Base-by-base conservation (phyloP, 345 rosid genomes). In the Melaleuca alternifolia region DNA sequence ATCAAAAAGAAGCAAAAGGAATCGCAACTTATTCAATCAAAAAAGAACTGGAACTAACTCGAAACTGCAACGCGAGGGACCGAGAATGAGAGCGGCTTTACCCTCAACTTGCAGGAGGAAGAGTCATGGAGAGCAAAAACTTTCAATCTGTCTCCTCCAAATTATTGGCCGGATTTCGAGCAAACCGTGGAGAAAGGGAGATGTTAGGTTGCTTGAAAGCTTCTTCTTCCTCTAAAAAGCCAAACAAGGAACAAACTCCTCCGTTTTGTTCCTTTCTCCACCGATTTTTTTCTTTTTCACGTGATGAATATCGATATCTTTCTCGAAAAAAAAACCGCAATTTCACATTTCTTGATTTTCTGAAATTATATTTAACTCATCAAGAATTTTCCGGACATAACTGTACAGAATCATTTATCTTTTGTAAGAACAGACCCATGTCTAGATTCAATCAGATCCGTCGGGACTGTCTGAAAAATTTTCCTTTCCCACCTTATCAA, bases 181-280 rank as follows among this genome's bases (percentile, higher is more conserved):
- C 83, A 52, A 5, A n/a, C 2, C 24, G 26, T 8, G 52, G 57
- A 51, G 83, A 20, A 56, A 41, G 89, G 85, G 11, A 62, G 65
- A 57, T 52, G 53, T 51, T 51, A 59, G 48, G 87, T 90, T 86
- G 92, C 93, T 93, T 91, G 76, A 51, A 90, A 83, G 92, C 28
- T 75, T 90, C 88, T 88, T 50, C 91, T 87, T 87, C 90, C 79
- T 83, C 44, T 44, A 81, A 12, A 86, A 41, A 82, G 90, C 91
- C 92, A 57, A 81, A 48, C 84, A 88, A 77, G 48, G 3, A 37
- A 37, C 46, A 18, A 71, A 24, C 10, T 2, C 21, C 20, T 48
- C 41, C 3, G 5, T 37, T 41, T 84, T 37, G 50, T 54, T 54
- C n/a, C 53, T 33, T 33, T 84, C n/a, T 30, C 30, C 18, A 54